Conservation (phyloP, 2,329 filamentous ascomycete genomes). For the Apiospora rasikravindrae region DNA sequence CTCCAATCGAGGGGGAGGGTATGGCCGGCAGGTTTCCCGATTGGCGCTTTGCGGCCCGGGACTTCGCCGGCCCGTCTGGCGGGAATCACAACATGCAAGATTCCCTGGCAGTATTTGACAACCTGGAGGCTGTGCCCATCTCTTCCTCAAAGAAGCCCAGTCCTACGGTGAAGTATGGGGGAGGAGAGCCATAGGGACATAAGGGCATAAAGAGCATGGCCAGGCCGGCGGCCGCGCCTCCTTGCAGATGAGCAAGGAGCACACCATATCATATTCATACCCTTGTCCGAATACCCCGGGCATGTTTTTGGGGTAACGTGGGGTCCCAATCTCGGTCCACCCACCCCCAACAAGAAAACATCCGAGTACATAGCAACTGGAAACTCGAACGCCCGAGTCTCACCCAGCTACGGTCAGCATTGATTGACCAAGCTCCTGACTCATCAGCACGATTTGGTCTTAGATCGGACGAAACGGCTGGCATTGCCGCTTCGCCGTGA, state of each 20-base stretch:
- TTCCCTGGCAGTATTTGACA: not conserved
- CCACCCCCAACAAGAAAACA: not conserved
- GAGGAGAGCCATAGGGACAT: not conserved
- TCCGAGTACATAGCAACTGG: not conserved
- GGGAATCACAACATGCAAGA: conserved; percentile 7
- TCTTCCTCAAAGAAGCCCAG: not conserved
- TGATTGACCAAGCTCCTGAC: conserved; percentile 4
- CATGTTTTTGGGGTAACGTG: conserved; percentile 7
- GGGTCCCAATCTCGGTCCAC: conserved; percentile 1
- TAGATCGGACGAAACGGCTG: conserved; percentile 9
- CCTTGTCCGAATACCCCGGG: not conserved
- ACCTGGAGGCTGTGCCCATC: not conserved
- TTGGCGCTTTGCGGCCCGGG: conserved; percentile 10
- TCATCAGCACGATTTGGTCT: not conserved
- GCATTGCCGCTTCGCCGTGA: not conserved
- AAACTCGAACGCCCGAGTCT: not conserved
- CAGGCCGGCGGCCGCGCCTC: not conserved
- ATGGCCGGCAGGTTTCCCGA: not conserved
- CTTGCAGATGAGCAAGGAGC: not conserved
- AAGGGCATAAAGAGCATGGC: not conserved
- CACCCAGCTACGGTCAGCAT: not conserved
- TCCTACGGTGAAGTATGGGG: not conserved
- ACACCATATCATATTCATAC: not conserved
- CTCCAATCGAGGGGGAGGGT: not conserved
- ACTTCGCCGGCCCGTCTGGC: conserved; percentile 13